Percentiles rank a stretch among this genome's conserved stretches.
Conservation (phyloP, 805 yeast species). For the Metschnikowia gelsemii region DNA sequence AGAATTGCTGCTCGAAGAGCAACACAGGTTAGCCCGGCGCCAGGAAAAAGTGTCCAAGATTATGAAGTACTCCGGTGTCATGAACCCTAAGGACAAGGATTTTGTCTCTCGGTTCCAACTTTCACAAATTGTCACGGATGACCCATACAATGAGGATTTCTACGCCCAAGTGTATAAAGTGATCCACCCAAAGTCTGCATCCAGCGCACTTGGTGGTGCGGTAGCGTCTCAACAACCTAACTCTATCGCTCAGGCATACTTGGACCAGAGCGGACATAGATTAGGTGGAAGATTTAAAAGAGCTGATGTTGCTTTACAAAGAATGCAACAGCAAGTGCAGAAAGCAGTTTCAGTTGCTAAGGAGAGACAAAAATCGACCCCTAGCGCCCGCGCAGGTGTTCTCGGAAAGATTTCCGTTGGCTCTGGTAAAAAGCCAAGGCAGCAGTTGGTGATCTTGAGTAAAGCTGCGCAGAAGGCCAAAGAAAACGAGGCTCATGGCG, state of each 20-base stretch:
- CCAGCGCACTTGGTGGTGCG: constrained; percentile 14
- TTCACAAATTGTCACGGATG: constrained; percentile 94
- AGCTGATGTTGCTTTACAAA: constrained; percentile 87
- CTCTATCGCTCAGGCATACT: constrained; percentile 87
- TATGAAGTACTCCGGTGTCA: constrained; percentile 82
- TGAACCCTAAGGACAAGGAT: constrained; percentile 97
- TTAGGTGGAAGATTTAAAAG: constrained; percentile 80
- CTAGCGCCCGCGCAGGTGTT: constrained; percentile 77
- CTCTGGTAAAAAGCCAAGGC: constrained; percentile 83
- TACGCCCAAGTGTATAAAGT: constrained; percentile 88
- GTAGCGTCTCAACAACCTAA: constrained; percentile 55
- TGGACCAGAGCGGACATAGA: constrained; percentile 89
- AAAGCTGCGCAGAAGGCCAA: constrained; percentile 45
- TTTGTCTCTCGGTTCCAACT: constrained; percentile 91
- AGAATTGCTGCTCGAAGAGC: constrained; percentile 60
- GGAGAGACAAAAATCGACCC: constrained; percentile 71
- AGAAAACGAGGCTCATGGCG: constrained; percentile 26
- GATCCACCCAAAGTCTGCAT: constrained; percentile 39
- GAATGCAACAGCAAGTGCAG: constrained; percentile 98
- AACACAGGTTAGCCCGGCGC: constrained; percentile 62
- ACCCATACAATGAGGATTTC: constrained; percentile 95
- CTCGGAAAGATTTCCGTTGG: constrained; percentile 82
- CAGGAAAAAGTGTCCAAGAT: constrained; percentile 75
- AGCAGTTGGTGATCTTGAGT: constrained; percentile 66
- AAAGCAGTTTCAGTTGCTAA: constrained; percentile 94